Evolutionary conservation across 768 basidiomycete species (phyloP).

Genomic region (Boletales sp.): DNA sequence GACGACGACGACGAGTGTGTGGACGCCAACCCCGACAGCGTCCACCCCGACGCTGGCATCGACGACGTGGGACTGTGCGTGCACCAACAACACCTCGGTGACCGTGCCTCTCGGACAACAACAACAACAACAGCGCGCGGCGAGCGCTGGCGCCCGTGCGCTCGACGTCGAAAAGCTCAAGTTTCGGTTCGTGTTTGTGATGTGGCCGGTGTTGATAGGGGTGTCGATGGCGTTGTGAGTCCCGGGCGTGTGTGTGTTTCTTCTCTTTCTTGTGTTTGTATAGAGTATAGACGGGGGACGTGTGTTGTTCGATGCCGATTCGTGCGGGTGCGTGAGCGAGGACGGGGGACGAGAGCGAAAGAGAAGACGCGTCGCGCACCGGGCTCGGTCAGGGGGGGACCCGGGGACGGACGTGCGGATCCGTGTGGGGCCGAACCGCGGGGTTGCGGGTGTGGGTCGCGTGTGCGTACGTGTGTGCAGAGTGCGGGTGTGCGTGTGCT

Average conservation of each 20-base stretch:
- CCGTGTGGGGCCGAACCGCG: no score
- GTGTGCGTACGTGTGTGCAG: no score
- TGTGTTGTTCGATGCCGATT: no score
- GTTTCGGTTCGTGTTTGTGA: conserved; percentile 47
- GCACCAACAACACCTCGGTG: neutral
- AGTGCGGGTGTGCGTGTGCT: no score
- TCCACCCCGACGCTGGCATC: neutral
- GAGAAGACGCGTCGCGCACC: no score
- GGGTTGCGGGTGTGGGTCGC: no score
- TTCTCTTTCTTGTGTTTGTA: neutral
- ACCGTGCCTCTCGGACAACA: conserved; percentile 7
- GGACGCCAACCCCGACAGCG: conserved; percentile 7
- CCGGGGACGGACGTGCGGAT: no score
- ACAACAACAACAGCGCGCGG: conserved; percentile 3
- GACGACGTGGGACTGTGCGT: no score
- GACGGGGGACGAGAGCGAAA: no score
- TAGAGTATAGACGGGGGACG: no score
- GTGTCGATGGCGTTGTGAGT: conserved; percentile 51
- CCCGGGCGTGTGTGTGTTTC: neutral
- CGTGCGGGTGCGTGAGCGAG: no score
- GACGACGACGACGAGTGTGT: neutral
- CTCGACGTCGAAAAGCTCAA: conserved; percentile 36
- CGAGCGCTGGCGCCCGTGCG: conserved; percentile 20
- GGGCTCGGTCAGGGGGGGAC: no score
- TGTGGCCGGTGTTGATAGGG: conserved; percentile 57